phyloP scores from a whole-genome alignment of 2,329 filamentous ascomycete species.

The Epichloe hybrida region DNA sequence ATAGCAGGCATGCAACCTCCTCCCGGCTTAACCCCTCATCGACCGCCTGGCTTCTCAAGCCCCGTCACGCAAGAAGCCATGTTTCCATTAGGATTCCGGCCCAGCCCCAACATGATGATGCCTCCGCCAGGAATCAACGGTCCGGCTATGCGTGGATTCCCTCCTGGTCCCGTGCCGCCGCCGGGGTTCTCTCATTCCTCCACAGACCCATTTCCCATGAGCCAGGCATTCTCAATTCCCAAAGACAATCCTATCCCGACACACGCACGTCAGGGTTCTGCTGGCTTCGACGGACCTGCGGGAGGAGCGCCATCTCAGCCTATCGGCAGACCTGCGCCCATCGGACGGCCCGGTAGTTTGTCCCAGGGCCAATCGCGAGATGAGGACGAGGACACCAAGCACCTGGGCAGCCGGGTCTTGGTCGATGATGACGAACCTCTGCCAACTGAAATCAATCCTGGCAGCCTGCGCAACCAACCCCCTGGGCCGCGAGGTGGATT shows the following conservation, averaged over 20 bases:
- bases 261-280: constrained; percentile 67
- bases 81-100: constrained; percentile 34
- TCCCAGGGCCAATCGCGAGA: constrained; percentile 37
- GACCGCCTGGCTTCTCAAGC: constrained; percentile 39
- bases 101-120: constrained; percentile 31
- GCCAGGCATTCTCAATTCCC: constrained; percentile 18
- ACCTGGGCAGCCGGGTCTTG: constrained; percentile 82
- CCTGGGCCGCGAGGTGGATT: constrained; percentile 34
- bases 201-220: constrained; percentile 19
- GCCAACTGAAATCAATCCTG: constrained; percentile 17
- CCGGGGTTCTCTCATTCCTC: constrained; percentile 22
- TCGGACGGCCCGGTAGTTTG: constrained; percentile 72
- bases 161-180: constrained; percentile 23
- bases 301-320: constrained; percentile 50
- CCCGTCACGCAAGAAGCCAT: constrained; percentile 40
- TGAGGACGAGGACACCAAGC: constrained; percentile 57
- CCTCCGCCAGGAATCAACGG: constrained; percentile 38
- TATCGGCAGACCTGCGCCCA: constrained; percentile 72
- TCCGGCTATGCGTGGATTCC: constrained; percentile 29
- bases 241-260: constrained; percentile 26
- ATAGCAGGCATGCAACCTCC: constrained; percentile 41
- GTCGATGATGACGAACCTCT: constrained; percentile 58
- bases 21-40: constrained; percentile 22
- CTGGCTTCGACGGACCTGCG: constrained; percentile 46
- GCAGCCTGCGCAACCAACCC: constrained; percentile 35